Evolutionary conservation across 1,139 yeast genomes (phyloP).

Genomic region (Saccharomyces hybrid): DNA sequence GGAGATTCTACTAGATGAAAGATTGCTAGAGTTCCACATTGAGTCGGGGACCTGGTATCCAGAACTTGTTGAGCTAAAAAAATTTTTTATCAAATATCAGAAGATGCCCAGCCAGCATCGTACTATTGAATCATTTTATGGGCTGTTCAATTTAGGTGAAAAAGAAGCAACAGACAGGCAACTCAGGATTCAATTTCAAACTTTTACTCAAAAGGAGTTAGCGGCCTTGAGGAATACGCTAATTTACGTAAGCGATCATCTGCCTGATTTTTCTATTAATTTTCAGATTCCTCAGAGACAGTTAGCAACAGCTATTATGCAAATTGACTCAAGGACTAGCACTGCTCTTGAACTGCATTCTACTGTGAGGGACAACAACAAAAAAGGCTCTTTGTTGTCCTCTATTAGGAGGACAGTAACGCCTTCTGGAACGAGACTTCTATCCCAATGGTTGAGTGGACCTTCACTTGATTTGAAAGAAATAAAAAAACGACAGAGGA

Average conservation of each 20-base stretch:
- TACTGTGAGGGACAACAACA: slow-evolving; percentile 50
- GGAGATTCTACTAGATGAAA: slow-evolving; percentile 34
- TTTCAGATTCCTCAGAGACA: slow-evolving; percentile 47
- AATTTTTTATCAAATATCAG: slow-evolving; percentile 54
- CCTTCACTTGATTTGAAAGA: too few species aligned
- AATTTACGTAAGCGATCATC: slow-evolving; percentile 49
- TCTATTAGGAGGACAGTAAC: slow-evolving; percentile 70
- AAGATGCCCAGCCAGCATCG: slow-evolving; percentile 32
- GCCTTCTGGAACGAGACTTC: slow-evolving; percentile 67
- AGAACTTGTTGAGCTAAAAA: slow-evolving; percentile 52
- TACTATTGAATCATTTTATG: slow-evolving; percentile 30
- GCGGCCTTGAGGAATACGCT: slow-evolving; percentile 50
- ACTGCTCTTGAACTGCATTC: slow-evolving; percentile 69
- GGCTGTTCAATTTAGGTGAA: slow-evolving; percentile 26
- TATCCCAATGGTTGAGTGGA: slow-evolving; percentile 75
- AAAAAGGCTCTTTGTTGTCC: slow-evolving; percentile 61
- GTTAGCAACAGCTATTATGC: slow-evolving; percentile 48
- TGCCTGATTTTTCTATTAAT: slow-evolving; percentile 45
- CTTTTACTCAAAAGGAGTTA: slow-evolving; percentile 39
- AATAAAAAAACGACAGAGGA: too few species aligned
- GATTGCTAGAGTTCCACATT: slow-evolving; percentile 28
- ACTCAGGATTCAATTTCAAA: slow-evolving; percentile 22
- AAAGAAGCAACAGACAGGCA: slow-evolving; percentile 21
- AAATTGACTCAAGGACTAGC: slow-evolving; percentile 76
- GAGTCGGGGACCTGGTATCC: slow-evolving; percentile 48